Evolutionary conservation across 352 stramenopile genomes (phyloP).

Genomic region (Blastocystis sp.): DNA sequence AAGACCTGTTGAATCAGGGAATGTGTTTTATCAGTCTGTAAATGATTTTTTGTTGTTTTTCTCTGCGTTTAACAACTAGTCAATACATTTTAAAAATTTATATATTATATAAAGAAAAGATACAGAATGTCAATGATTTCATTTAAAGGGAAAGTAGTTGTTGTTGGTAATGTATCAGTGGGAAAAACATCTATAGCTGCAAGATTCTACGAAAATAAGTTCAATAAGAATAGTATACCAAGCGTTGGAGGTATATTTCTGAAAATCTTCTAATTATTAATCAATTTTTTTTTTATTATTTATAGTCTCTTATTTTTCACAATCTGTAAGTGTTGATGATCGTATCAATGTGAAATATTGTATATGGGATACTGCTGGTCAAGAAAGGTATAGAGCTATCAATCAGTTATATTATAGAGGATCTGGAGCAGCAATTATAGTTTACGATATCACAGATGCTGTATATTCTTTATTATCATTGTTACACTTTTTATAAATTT

Average conservation of each 20-base stretch:
- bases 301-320: conserved; percentile 37
- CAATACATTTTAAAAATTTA: too few relatives aligned
- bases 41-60: too few relatives aligned
- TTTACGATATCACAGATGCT: conserved; percentile 34
- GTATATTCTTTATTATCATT: too few relatives aligned
- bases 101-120: too few relatives aligned
- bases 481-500: too few relatives aligned
- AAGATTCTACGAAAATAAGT: conserved; percentile 33
- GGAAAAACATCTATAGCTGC: conserved; percentile 32
- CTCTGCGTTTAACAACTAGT: too few relatives aligned
- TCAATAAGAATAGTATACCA: conserved; percentile 32
- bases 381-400: conserved; percentile 32
- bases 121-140: conserved; percentile 31
- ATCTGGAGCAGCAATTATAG: conserved; percentile 20
- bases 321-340: conserved; percentile 29
- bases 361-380: conserved; percentile 38
- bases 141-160: conserved; percentile 36
- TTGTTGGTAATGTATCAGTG: conserved; percentile 30
- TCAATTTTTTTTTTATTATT: background rate
- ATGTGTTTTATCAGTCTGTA: too few relatives aligned
- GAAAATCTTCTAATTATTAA: too few relatives aligned
- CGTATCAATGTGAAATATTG: conserved; percentile 30
- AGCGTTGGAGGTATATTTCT: conserved; percentile 22
- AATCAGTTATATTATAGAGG: conserved; percentile 36
- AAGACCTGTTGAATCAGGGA: too few relatives aligned